These are phyloP conservation scores for Oryza rufipogon DNA, from an alignment of 176 grass and related monocot genomes.

Conservation along the genomic window DNA sequence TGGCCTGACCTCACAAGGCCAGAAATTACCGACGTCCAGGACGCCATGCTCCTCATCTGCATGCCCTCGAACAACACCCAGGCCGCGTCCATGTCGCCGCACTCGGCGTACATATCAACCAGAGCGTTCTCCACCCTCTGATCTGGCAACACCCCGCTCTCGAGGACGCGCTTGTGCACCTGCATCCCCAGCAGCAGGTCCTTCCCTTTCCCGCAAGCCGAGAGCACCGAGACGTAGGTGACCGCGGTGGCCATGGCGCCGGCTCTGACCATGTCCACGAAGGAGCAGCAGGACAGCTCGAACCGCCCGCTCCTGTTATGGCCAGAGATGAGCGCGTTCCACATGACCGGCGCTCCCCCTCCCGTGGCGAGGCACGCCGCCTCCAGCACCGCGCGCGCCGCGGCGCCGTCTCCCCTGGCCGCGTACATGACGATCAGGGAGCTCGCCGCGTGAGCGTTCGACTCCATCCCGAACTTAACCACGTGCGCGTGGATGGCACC, in stretches of 20 bases:
- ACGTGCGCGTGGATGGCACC: slow-evolving; percentile 65
- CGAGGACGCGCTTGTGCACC: slow-evolving; percentile 54
- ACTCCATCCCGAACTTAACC: slow-evolving; percentile 62
- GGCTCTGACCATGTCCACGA: slow-evolving; percentile 57
- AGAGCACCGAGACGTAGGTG: slow-evolving; percentile 73
- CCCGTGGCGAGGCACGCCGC: slow-evolving; percentile 24
- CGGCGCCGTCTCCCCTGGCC: slow-evolving; percentile 43
- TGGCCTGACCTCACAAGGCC: slow-evolving; percentile 50
- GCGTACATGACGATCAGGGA: slow-evolving; percentile 65
- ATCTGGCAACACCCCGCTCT: slow-evolving; percentile 48
- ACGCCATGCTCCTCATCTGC: slow-evolving; percentile 50
- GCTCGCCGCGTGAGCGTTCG: slow-evolving; percentile 47
- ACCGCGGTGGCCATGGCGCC: slow-evolving; percentile 34
- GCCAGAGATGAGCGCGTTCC: slow-evolving; percentile 79
- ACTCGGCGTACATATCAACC: slow-evolving; percentile 72
- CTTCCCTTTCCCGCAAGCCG: slow-evolving; percentile 50
- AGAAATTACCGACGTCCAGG: slow-evolving; percentile 74
- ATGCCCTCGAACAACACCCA: slow-evolving; percentile 63
- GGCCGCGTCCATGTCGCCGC: slow-evolving; percentile 57
- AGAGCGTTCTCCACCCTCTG: slow-evolving; percentile 68
- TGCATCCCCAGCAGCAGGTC: slow-evolving; percentile 59
- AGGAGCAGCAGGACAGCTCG: slow-evolving; percentile 43
- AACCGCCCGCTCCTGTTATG: slow-evolving; percentile 49
- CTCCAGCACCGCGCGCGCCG: slow-evolving; percentile 54
- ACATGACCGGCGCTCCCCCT: slow-evolving; percentile 28